Evolutionary conservation across 441 rosid genomes (phyloP).

Genomic region (Brassica balearica): DNA sequence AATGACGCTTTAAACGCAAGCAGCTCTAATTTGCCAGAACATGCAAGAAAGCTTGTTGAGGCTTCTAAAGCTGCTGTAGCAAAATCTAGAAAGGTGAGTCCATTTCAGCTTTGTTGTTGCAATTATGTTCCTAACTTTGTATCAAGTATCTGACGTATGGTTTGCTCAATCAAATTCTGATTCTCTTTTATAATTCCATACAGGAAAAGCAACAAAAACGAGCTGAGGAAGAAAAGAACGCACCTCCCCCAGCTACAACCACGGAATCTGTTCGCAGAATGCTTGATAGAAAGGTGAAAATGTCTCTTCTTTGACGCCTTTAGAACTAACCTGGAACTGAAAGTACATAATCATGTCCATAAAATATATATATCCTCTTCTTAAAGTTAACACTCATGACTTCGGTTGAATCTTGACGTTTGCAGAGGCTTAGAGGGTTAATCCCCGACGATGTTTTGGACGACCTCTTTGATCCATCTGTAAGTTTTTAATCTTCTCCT

Average conservation of each 20-base stretch:
- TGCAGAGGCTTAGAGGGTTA: conserved; percentile 69
- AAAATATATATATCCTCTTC: background rate
- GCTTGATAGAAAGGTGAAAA: conserved; percentile 68
- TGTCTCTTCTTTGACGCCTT: background rate
- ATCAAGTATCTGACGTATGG: background rate
- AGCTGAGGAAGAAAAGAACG: conserved; percentile 74
- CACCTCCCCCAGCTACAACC: conserved; percentile 69
- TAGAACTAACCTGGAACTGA: background rate
- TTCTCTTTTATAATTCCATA: conserved; percentile 9
- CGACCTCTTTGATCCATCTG: conserved; percentile 66
- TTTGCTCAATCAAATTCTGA: conserved; percentile 4
- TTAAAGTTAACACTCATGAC: background rate
- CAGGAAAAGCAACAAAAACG: conserved; percentile 77
- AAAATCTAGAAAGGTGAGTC: conserved; percentile 74
- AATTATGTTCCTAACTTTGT: conserved; percentile 2
- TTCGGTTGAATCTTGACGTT: background rate
- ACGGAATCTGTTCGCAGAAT: conserved; percentile 68
- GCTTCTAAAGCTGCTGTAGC: conserved; percentile 62
- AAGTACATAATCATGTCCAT: background rate
- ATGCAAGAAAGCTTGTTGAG: conserved; percentile 75
- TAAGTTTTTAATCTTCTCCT: conserved; percentile 42
- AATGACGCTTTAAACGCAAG: conserved; percentile 64
- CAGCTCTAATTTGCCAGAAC: conserved; percentile 62
- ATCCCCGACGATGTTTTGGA: conserved; percentile 71
- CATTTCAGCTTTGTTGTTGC: conserved; percentile 1